Evolutionary conservation across 805 yeast genomes (phyloP), one percentile per base, ranked within the genome.

Genomic region (Clavispora carvajalis): DNA sequence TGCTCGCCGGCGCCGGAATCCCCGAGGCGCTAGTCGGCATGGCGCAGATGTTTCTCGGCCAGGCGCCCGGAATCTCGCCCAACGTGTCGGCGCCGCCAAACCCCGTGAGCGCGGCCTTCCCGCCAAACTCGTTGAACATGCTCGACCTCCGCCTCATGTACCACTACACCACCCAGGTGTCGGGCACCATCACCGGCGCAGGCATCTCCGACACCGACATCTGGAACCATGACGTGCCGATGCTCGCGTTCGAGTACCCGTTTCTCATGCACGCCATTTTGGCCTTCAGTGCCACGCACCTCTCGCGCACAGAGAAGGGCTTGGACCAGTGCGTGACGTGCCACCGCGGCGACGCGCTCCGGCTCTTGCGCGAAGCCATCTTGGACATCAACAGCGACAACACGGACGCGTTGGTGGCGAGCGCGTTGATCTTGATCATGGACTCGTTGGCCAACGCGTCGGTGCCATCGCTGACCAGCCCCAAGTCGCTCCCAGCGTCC

Each of bases 361-460:
- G 89, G 39, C 65, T 88, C 33, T 64, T 91, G 39, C 68, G 97
- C 41, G 93, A 84, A 51, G 96, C 95, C 2, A 96, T 91, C 4
- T 68, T 87, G 48, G 80, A 85, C 47, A 86, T 91, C 46, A 81
- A 85, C 13, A 73, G 86, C 2, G 88, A 85, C 37, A 90, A 90
- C 52, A 85, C 95, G 1, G 98, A 91, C 61, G 95, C 97, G 0
- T 68, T 91, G 39, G 96, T 90, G 12, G 96, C 97, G 0, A 81
- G 95, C 38, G 95, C 96, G 0, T 72, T 90, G 46, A 80, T 91
- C 28, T 67, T 91, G 41, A 89, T 89, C 40, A 85, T 91, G 85
- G 98, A 91, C 59, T 86, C 97, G 0, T 67, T 88, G 48, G 97
- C 97, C 3, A 90, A 90, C 61, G 97, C 96, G 0, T 77, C 82